phyloP scores from a whole-genome alignment of 116 monocot genomes.

The Dioscorea cayenensis region DNA sequence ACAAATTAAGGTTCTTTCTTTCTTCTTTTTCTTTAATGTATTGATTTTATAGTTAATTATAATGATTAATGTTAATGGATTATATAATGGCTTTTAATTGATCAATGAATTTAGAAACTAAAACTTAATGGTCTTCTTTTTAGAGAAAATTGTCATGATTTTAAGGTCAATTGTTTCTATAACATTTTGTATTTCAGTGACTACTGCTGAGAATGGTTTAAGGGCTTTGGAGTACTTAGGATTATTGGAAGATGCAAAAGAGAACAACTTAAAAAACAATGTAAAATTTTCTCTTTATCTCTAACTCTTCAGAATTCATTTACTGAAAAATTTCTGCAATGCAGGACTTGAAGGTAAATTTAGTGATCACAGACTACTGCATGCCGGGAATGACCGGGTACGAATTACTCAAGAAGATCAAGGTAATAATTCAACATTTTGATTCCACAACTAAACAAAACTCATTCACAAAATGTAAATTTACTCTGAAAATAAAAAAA shows the following conservation, averaged over 20 bases:
- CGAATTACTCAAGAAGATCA: constrained; percentile 50
- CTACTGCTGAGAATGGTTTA: constrained; percentile 36
- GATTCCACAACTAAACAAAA: neutral
- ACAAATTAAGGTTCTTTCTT: too few relatives aligned
- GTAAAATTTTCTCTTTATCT: neutral
- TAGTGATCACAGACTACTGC: constrained; percentile 67
- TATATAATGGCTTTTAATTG: too few relatives aligned
- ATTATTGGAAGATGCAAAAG: constrained; percentile 3
- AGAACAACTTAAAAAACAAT: too few relatives aligned
- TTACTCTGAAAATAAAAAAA: neutral
- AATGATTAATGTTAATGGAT: too few relatives aligned
- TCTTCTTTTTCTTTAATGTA: too few relatives aligned
- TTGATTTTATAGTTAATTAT: too few relatives aligned
- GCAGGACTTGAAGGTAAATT: constrained; percentile 37
- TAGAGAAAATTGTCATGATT: too few relatives aligned
- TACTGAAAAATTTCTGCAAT: neutral
- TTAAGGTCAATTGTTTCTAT: too few relatives aligned
- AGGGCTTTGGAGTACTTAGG: constrained; percentile 37
- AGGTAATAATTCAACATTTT: constrained; percentile 22
- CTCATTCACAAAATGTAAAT: too few relatives aligned
- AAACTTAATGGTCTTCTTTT: too few relatives aligned
- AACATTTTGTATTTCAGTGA: constrained; percentile 13
- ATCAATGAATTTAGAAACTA: too few relatives aligned
- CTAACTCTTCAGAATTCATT: too few relatives aligned
- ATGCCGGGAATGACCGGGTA: constrained; percentile 76